Evolutionary conservation across 805 yeast species (phyloP).

Genomic region (Saturnispora bothae): DNA sequence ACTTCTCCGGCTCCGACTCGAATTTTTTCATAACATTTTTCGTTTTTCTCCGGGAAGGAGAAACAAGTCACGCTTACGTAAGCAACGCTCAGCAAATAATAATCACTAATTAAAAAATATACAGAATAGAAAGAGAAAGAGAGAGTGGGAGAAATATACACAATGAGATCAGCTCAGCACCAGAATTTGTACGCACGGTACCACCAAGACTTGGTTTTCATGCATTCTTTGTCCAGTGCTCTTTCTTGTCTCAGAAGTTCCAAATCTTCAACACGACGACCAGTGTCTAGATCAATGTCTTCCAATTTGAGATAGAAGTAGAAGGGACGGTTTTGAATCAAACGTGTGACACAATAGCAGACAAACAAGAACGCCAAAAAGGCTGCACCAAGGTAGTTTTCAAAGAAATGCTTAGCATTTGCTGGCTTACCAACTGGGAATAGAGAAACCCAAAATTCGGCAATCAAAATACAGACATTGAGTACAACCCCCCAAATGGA

Average conservation of each 20-base stretch:
- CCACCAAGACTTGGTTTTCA: slow-evolving; percentile 36
- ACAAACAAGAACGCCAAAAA: slow-evolving; percentile 39
- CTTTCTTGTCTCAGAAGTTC: slow-evolving; percentile 47
- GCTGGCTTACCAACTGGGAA: slow-evolving; percentile 47
- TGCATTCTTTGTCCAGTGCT: slow-evolving; percentile 42
- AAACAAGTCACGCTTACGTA: not conserved
- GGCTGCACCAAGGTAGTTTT: slow-evolving; percentile 49
- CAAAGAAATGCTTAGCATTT: slow-evolving; percentile 46
- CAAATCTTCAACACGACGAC: slow-evolving; percentile 50
- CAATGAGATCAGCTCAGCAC: slow-evolving; percentile 29
- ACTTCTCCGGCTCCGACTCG: slow-evolving; percentile 7
- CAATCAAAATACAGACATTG: slow-evolving; percentile 45
- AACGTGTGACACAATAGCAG: slow-evolving; percentile 23
- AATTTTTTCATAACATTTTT: not conserved
- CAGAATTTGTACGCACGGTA: slow-evolving; percentile 44
- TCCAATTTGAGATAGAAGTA: slow-evolving; percentile 31
- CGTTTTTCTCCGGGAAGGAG: not conserved
- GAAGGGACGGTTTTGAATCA: slow-evolving; percentile 29
- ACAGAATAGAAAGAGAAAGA: not conserved
- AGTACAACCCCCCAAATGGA: slow-evolving; percentile 48
- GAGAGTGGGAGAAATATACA: not conserved
- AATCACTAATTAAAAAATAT: not conserved
- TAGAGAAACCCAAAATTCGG: slow-evolving; percentile 69
- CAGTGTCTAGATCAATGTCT: slow-evolving; percentile 51
- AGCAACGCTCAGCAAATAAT: too few species aligned